Base-by-base conservation (phyloP, 768 basidiomycete genomes). In the Calocybe gangraenosa region DNA sequence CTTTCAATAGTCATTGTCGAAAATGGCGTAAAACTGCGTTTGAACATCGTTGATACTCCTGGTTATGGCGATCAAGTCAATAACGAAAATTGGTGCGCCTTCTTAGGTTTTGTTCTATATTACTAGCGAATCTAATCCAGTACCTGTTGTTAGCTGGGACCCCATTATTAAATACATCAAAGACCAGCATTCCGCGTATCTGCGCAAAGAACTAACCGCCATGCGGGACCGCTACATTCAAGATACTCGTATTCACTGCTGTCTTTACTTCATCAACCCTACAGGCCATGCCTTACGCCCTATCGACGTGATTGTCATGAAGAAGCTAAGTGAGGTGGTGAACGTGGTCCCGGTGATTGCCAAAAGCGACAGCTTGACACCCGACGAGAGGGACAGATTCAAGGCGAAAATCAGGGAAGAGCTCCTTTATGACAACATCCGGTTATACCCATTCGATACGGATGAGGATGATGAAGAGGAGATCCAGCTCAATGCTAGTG, bases 331-430 rank as follows among this genome's bases (percentile, higher is more conserved):
- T 64, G 96, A 98, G 64, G 95, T 98, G 34, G 96, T 97, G 65
- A 99, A 99, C 57, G 95, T 99, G 42, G 94, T 99, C 7, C 95
- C 95, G n/a, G 89, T 99, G 50, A 97, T 99, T 59, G 95, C 96
- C 55, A 99, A 99, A 78, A 79, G 89, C 22, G 95, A 99, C 67
- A 86, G 83, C 52, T 75, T 99, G 73, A 97, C 94, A 2, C 64
- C 90, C 47, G 94, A 96, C 53, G 95, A 99, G 75, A 74, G 92
- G 55, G 87, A 86, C 45, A 74, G 75, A 36, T 99, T 99, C 80
- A 99, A 99, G 78, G 73, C 80, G 58, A 88, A 92, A 91, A 96
- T 99, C 61, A 87, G 92, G 53, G 92, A 90, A 44, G 96, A 98
- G 70, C 66, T 98, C 55, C 74, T 84, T 13, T 82, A 90, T 73